Conservation (phyloP, 2,329 filamentous ascomycete genomes). For the Dothidotthia symphoricarpi region DNA sequence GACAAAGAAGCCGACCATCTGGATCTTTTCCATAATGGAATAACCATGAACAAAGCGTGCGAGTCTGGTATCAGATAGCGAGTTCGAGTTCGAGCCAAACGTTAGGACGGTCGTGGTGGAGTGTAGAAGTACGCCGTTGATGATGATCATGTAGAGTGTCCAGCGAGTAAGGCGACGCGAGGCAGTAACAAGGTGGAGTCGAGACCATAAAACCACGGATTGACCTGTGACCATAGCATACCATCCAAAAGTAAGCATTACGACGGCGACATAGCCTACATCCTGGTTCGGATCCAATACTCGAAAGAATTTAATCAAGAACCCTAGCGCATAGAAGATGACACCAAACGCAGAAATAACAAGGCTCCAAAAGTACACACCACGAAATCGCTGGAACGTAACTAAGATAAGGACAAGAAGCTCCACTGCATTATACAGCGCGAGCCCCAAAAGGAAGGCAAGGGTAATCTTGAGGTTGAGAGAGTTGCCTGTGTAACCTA, state of each 20-base stretch:
- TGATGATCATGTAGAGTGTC: conserved; percentile 58
- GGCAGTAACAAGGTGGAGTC: conserved; percentile 59
- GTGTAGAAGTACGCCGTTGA: conserved; percentile 55
- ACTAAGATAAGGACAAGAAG: conserved; percentile 49
- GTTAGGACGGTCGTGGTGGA: conserved; percentile 56
- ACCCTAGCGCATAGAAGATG: conserved; percentile 50
- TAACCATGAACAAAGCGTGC: conserved; percentile 38
- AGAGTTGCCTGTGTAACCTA: conserved; percentile 36
- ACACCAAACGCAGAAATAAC: conserved; percentile 47
- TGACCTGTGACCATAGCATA: conserved; percentile 62
- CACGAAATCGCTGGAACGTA: conserved; percentile 49
- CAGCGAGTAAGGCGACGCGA: conserved; percentile 50
- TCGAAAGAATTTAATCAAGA: conserved; percentile 47
- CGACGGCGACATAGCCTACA: conserved; percentile 41
- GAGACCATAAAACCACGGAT: conserved; percentile 61
- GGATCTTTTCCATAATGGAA: conserved; percentile 47
- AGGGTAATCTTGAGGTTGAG: conserved; percentile 32
- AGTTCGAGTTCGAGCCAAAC: conserved; percentile 51
- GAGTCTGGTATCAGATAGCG: conserved; percentile 18
- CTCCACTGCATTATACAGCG: conserved; percentile 46
- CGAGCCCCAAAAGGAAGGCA: conserved; percentile 38
- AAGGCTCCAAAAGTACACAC: conserved; percentile 53
- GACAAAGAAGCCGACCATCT: conserved; percentile 46
- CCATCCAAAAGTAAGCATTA: conserved; percentile 55
- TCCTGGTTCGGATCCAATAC: conserved; percentile 26